A percentile compares a stretch with the other conserved stretches of the same genome.
Conservation (phyloP, 2,329 filamentous ascomycete species). For the Teratosphaeria viscida region DNA sequence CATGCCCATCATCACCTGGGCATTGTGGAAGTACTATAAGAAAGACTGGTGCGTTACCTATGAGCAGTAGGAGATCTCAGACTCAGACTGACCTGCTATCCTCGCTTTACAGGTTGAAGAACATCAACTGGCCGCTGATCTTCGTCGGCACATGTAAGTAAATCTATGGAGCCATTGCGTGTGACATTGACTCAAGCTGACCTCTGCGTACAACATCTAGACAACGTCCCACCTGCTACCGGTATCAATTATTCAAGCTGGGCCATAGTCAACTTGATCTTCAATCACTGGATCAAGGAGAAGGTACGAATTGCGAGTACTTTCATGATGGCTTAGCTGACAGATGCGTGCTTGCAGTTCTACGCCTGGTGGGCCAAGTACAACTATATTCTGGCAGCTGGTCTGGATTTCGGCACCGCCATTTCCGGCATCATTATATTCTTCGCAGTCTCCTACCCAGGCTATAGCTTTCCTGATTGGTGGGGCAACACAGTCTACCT, state of each 20-base stretch:
- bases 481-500: conserved; percentile 5
- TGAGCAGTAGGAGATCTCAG: conserved; percentile 16
- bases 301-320: conserved; percentile 57
- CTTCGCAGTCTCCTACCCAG: conserved; percentile 31
- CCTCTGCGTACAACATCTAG: too few species aligned
- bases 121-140: conserved; percentile 49
- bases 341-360: conserved; percentile 32
- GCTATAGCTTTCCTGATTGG: conserved; percentile 21
- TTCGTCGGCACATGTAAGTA: conserved; percentile 45
- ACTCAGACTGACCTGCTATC: background rate
- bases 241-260: conserved; percentile 84
- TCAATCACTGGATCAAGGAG: conserved; percentile 33
- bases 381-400: conserved; percentile 28
- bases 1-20: conserved; percentile 34
- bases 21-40: conserved; percentile 29
- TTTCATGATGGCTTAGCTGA: conserved; percentile 35
- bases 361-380: conserved; percentile 36
- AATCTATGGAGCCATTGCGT: too few species aligned
- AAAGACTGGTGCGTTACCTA: conserved; percentile 7
- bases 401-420: conserved; percentile 27
- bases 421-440: conserved; percentile 28
- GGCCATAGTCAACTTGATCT: conserved; percentile 38
- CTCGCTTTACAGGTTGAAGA: conserved; percentile 7
- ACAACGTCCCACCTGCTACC: conserved; percentile 56
- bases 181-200: too few species aligned